A percentile compares a stretch with the other conserved stretches of the same genome.
These are phyloP conservation scores for Chlamydomonas reinhardtii DNA, from an alignment of 163 green algal genomes.

Conservation along the genomic window DNA sequence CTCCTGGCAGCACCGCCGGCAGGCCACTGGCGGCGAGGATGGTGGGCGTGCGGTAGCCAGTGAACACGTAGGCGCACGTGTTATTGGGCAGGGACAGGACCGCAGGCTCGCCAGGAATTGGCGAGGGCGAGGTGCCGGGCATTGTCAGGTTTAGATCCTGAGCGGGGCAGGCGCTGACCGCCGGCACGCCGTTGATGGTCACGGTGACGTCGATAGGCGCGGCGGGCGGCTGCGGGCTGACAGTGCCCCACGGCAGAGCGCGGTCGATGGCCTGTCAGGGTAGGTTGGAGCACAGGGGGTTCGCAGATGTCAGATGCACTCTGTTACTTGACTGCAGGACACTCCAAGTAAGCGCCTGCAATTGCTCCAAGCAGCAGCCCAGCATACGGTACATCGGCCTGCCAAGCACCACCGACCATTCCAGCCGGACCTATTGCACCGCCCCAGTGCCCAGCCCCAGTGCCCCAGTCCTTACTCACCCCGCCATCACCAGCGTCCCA, in stretches of 20 bases:
- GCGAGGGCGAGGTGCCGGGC: background rate
- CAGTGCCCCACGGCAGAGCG: background rate
- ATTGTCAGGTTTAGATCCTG: background rate
- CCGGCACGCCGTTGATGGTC: constrained; percentile 46
- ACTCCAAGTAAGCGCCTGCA: too few relatives aligned
- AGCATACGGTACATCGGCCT: too few relatives aligned
- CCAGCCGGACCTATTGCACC: too few relatives aligned
- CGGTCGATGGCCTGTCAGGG: background rate
- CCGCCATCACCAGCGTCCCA: background rate
- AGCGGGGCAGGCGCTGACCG: background rate
- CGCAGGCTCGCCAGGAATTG: background rate
- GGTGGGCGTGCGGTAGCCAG: constrained; percentile 37
- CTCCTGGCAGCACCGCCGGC: background rate
- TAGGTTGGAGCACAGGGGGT: too few relatives aligned
- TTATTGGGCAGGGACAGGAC: background rate
- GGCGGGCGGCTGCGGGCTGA: constrained; percentile 3
- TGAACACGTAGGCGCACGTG: constrained; percentile 49
- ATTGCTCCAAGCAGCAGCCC: too few relatives aligned
- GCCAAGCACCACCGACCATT: too few relatives aligned
- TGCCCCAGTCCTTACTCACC: too few relatives aligned
- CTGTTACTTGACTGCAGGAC: too few relatives aligned
- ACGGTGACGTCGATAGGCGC: constrained; percentile 8
- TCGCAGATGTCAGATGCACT: too few relatives aligned
- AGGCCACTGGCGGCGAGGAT: background rate
- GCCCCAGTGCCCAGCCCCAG: too few relatives aligned